phyloP scores from a whole-genome alignment of 2,329 filamentous ascomycete genomes.

The Lachnellula arida region DNA sequence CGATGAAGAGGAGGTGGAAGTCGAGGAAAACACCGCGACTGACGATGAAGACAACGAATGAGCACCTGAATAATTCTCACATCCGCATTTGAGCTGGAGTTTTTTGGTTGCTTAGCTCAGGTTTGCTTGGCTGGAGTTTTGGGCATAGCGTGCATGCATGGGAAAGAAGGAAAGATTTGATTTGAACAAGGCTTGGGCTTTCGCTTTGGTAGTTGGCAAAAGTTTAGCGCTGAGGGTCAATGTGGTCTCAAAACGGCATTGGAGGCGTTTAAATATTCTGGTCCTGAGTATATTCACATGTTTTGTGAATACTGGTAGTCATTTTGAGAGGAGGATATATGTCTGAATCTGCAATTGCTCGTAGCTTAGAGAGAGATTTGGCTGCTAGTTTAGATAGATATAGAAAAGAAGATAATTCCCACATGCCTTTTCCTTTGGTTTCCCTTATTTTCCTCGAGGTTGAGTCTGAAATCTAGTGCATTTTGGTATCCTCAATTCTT shows the following conservation, averaged over 20 bases:
- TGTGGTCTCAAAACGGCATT: constrained; percentile 10
- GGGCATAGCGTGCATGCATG: constrained; percentile 2
- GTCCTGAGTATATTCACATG: background rate
- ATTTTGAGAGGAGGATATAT: too few relatives aligned
- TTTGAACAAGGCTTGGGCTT: background rate
- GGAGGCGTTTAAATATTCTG: constrained; percentile 11
- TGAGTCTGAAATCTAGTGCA: too few relatives aligned
- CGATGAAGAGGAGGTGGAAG: constrained; percentile 22
- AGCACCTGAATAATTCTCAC: background rate
- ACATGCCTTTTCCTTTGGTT: too few relatives aligned
- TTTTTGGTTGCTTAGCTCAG: background rate
- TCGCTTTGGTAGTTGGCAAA: background rate
- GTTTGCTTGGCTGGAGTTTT: background rate
- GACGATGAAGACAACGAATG: constrained; percentile 25
- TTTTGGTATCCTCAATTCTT: too few relatives aligned
- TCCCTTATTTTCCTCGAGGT: too few relatives aligned
- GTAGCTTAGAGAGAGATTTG: too few relatives aligned
- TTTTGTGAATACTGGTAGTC: background rate
- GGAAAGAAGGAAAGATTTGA: background rate
- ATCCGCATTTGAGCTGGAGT: constrained; percentile 1
- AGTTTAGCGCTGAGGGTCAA: constrained; percentile 13
- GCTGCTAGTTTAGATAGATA: too few relatives aligned
- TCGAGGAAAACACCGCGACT: constrained; percentile 23
- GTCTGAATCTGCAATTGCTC: background rate
- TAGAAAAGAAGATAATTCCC: too few relatives aligned